phyloP scores from a whole-genome alignment of 495 filamentous ascomycete genomes.

The Penicillium nucicola region DNA sequence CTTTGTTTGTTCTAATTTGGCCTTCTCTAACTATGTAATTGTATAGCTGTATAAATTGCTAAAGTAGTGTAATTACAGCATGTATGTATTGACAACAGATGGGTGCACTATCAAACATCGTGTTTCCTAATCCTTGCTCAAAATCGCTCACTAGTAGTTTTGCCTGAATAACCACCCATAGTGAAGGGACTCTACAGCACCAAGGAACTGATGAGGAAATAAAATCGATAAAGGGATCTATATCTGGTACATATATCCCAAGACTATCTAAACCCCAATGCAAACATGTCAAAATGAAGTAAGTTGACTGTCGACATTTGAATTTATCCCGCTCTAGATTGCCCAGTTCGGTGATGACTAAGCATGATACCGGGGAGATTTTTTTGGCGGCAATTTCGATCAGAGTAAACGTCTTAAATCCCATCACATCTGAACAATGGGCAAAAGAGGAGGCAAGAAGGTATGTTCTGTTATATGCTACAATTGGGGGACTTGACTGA shows the following conservation, averaged over 20 bases:
- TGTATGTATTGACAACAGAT: no score
- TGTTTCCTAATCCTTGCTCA: neutral
- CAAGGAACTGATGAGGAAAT: no score
- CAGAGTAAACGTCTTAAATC: neutral
- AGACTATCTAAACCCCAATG: no score
- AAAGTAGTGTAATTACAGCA: neutral
- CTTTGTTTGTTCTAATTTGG: constrained; percentile 15
- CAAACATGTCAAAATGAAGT: no score
- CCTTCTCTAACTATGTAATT: neutral
- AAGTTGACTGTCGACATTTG: no score
- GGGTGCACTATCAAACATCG: neutral
- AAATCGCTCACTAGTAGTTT: no score
- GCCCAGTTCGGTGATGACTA: no score
- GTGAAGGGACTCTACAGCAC: no score
- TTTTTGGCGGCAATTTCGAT: constrained; percentile 1
- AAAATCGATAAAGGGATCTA: no score
- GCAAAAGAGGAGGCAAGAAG: constrained; percentile 39
- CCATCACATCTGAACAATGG: constrained; percentile 23
- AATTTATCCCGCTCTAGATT: no score
- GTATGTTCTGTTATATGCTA: constrained; percentile 7
- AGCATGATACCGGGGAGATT: neutral
- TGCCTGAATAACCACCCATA: no score
- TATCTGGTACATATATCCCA: no score
- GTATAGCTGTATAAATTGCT: neutral
- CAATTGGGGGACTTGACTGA: constrained; percentile 11